Evolutionary conservation across 805 yeast genomes (phyloP).

Genomic region (Ascoidea tarda): DNA sequence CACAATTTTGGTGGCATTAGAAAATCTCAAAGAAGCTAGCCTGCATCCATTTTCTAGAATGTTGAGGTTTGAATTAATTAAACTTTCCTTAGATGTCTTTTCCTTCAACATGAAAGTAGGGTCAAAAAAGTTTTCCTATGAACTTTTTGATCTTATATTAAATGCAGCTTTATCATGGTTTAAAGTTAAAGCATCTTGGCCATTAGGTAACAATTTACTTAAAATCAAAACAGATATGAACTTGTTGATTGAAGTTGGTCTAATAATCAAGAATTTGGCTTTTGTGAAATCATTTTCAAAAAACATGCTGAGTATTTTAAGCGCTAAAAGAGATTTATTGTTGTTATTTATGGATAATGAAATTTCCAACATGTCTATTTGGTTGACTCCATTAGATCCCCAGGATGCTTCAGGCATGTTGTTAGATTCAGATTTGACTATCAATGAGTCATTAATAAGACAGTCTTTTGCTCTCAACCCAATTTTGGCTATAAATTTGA

Average conservation of each 20-base stretch:
- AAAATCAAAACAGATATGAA: slow-evolving; percentile 57
- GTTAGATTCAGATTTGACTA: background rate
- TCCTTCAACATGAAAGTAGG: slow-evolving; percentile 28
- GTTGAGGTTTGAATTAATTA: slow-evolving; percentile 58
- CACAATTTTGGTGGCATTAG: slow-evolving; percentile 41
- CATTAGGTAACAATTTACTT: slow-evolving; percentile 73
- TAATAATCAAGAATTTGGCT: slow-evolving; percentile 11
- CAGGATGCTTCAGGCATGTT: background rate
- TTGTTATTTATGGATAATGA: slow-evolving; percentile 62
- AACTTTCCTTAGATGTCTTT: slow-evolving; percentile 53
- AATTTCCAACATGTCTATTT: slow-evolving; percentile 53
- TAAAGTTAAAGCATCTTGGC: slow-evolving; percentile 43
- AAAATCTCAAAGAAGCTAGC: slow-evolving; percentile 42
- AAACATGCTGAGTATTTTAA: slow-evolving; percentile 13
- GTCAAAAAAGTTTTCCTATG: background rate
- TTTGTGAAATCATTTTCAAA: slow-evolving; percentile 1
- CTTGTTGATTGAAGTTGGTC: slow-evolving; percentile 39
- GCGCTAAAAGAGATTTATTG: slow-evolving; percentile 37
- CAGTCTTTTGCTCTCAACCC: slow-evolving; percentile 60
- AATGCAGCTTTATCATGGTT: slow-evolving; percentile 77
- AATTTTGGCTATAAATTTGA: slow-evolving; percentile 54
- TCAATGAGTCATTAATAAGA: slow-evolving; percentile 19
- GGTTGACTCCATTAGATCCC: slow-evolving; percentile 39
- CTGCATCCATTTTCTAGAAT: slow-evolving; percentile 72
- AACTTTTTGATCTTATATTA: slow-evolving; percentile 25